A percentile compares a stretch with the other conserved stretches of the same genome.
Evolutionary conservation across 2,329 filamentous ascomycete genomes (phyloP).

Genomic region (Pestalotiopsis sp.): DNA sequence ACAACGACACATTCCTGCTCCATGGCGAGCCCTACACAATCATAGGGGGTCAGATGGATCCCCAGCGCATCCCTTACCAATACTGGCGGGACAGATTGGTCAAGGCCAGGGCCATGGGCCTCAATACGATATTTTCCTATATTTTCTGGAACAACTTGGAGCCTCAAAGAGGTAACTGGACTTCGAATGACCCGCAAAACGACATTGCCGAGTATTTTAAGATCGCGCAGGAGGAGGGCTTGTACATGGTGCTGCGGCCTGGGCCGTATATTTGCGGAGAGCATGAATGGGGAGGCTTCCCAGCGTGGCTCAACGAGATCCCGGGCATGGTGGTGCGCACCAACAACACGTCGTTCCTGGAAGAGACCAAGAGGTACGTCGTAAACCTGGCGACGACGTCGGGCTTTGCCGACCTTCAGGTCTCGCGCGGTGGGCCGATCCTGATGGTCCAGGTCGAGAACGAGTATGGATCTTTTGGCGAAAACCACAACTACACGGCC

Average conservation of each 20-base stretch:
- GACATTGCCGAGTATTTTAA: slow-evolving; percentile 51
- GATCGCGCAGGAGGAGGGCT: slow-evolving; percentile 47
- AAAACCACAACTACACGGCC: slow-evolving; percentile 45
- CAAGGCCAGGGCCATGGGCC: slow-evolving; percentile 48
- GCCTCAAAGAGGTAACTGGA: slow-evolving; percentile 41
- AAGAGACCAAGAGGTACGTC: slow-evolving; percentile 39
- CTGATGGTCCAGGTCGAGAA: slow-evolving; percentile 55
- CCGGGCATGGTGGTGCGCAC: slow-evolving; percentile 43
- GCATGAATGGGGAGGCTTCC: slow-evolving; percentile 52
- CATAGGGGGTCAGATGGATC: slow-evolving; percentile 53
- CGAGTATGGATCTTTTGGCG: slow-evolving; percentile 52
- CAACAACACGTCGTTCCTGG: slow-evolving; percentile 42
- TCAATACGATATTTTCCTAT: slow-evolving; percentile 54
- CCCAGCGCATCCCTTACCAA: slow-evolving; percentile 47
- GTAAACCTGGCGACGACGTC: slow-evolving; percentile 33
- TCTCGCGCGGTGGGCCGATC: slow-evolving; percentile 46
- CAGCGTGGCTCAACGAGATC: slow-evolving; percentile 45
- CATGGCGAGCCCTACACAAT: slow-evolving; percentile 27
- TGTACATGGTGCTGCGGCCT: slow-evolving; percentile 47
- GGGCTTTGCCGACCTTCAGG: slow-evolving; percentile 37
- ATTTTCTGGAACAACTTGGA: slow-evolving; percentile 54
- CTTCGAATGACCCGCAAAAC: slow-evolving; percentile 38
- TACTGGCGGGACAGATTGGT: slow-evolving; percentile 49
- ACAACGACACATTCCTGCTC: slow-evolving; percentile 9
- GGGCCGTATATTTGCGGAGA: slow-evolving; percentile 53